phyloP scores from a whole-genome alignment of 805 yeast genomes.

The Clavispora fructus region DNA sequence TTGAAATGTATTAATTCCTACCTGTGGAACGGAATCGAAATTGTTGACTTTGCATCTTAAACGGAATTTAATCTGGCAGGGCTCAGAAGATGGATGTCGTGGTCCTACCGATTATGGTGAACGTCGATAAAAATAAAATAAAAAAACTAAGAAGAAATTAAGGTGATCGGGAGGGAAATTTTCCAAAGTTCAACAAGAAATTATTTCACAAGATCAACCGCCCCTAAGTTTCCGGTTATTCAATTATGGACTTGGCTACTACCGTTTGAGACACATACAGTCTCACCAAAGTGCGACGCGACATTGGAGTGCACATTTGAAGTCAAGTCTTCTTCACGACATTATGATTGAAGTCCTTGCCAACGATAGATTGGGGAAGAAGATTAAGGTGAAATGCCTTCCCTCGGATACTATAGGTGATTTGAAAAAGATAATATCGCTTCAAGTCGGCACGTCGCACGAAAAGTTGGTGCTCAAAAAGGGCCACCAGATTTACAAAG shows the following conservation, averaged over 20 bases:
- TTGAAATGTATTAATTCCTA: too few relatives aligned
- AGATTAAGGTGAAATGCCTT: constrained; percentile 81
- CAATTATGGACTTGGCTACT: not conserved
- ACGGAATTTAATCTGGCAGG: not conserved
- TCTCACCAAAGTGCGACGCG: not conserved
- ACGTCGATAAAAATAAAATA: too few relatives aligned
- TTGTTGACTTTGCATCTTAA: not conserved
- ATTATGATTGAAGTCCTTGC: constrained; percentile 39
- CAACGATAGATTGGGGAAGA: constrained; percentile 70
- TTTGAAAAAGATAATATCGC: constrained; percentile 74
- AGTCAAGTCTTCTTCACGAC: not conserved
- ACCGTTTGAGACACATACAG: not conserved
- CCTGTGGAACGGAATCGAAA: not conserved
- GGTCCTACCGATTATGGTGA: not conserved
- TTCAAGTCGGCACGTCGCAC: constrained; percentile 74
- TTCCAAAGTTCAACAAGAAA: too few relatives aligned
- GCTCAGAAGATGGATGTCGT: not conserved
- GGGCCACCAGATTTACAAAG: constrained; percentile 79
- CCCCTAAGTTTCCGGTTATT: too few relatives aligned
- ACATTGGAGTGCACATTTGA: not conserved
- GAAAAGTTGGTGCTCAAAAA: constrained; percentile 71
- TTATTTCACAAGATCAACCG: too few relatives aligned
- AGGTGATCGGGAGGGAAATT: too few relatives aligned
- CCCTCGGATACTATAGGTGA: constrained; percentile 85
- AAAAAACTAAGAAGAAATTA: too few relatives aligned